Base-by-base conservation (phyloP, 768 basidiomycete species). In the Rhizopogon vinicolor region DNA sequence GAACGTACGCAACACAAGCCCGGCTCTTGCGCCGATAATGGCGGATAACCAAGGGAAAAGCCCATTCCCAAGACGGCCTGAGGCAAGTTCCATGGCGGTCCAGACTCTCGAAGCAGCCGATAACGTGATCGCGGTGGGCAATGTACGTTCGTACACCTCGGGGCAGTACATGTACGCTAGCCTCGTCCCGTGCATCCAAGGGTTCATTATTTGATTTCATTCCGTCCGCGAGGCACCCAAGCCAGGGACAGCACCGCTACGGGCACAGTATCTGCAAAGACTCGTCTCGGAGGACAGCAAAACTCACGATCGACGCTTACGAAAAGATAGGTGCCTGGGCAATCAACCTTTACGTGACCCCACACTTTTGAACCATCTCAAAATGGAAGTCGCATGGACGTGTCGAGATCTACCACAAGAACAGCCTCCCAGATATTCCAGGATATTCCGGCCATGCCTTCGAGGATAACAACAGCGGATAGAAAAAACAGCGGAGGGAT, bases 181-280 rank as follows among this genome's bases (percentile, higher is more conserved):
- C 1, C 39, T 29, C 44, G 5, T 28, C 35, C 53, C 53, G 48
- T 37, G 51, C 19, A 51, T 45, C 12, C 7, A 45, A 37, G 3
- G 3, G 25, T n/a, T 48, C 33, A 53, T 37, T 37, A 25, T 25
- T 25, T 25, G 25, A 25, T 25, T 25, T 25, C 25, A 25, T 29
- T 12, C 53, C n/a, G 39, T 52, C 49, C 49, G 48, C 31, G 48
- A 54, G 53, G 53, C 48, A 54, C 53, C 18, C 22, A 54, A 28
- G 25, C n/a, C 48, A 45, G 33, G 46, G 19, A 46, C 45, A 5
- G 9, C 16, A 18, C 46, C 45, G 3, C 45, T 33, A 29, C 44
- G 45, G 53, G 53, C 28, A 12, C n/a, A 2, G 7, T 10, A 28
- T 7, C 13, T 29, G n/a, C 51, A 52, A 41, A 49, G 18, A 10